Evolutionary conservation across 1,284 basidiomycete genomes (phyloP).

Genomic region (Moesziomyces sp.): DNA sequence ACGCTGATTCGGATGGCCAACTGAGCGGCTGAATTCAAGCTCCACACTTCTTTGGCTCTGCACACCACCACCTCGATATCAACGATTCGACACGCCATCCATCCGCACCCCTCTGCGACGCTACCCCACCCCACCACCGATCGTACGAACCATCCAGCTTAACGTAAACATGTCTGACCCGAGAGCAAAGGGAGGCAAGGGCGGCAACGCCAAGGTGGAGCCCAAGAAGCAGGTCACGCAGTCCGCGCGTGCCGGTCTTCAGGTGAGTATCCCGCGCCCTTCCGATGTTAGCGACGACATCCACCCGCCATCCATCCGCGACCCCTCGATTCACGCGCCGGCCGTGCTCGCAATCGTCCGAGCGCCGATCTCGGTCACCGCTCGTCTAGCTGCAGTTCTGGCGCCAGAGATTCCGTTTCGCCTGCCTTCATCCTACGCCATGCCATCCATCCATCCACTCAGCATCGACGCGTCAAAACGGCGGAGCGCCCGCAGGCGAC

Average conservation of each 20-base stretch:
- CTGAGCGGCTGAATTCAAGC: neutral
- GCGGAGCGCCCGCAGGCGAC: neutral
- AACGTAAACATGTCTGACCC: conserved; percentile 45
- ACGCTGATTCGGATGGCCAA: neutral
- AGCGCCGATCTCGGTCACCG: neutral
- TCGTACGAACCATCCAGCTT: neutral
- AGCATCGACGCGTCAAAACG: conserved; percentile 8
- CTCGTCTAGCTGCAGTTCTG: neutral
- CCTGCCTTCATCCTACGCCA: neutral
- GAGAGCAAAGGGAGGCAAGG: conserved; percentile 54
- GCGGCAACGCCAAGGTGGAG: conserved; percentile 50
- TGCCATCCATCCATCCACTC: conserved; percentile 15
- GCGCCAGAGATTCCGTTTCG: neutral
- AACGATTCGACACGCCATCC: neutral
- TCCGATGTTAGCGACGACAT: neutral
- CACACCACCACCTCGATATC: neutral
- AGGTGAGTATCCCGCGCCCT: conserved; percentile 49
- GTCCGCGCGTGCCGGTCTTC: conserved; percentile 59
- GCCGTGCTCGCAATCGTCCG: neutral
- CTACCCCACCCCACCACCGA: neutral
- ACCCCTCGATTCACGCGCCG: neutral
- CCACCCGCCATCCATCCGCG: conserved; percentile 8
- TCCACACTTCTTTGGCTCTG: neutral
- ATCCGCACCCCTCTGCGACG: neutral
- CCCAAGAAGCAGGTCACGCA: conserved; percentile 56